Conservation (phyloP, 441 rosid species). For the Pelargonium cotyledonis region DNA sequence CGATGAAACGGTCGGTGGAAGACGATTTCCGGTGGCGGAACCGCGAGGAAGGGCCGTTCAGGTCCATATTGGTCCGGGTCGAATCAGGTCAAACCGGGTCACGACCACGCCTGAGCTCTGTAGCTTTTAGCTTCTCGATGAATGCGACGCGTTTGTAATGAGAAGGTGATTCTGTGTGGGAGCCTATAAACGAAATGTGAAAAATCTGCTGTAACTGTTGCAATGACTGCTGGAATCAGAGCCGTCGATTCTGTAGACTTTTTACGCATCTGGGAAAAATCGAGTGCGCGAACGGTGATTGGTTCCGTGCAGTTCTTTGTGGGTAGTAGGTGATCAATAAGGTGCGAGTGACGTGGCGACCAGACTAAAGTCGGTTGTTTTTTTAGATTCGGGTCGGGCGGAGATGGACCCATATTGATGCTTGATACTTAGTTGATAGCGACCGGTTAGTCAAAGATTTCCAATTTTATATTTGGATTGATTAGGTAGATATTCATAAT, state of each 20-base stretch:
- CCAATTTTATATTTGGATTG: no score
- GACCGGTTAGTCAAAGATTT: no score
- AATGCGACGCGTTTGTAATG: not conserved
- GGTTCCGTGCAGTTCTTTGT: not conserved
- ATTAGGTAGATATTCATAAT: no score
- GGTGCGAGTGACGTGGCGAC: no score
- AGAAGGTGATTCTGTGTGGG: not conserved
- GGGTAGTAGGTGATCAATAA: no score
- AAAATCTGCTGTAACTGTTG: not conserved
- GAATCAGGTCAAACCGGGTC: not conserved
- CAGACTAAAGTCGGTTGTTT: no score
- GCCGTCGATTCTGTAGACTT: not conserved
- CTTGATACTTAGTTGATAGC: no score
- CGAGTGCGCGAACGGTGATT: not conserved
- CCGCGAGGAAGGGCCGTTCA: constrained; percentile 29
- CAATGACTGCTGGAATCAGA: not conserved
- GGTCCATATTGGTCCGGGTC: constrained; percentile 25
- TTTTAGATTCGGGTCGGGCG: no score
- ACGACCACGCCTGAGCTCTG: not conserved
- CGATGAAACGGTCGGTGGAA: constrained; percentile 34
- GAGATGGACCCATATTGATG: no score
- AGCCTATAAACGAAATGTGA: not conserved
- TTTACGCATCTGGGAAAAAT: not conserved
- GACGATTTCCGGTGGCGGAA: constrained; percentile 28
- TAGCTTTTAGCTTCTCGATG: not conserved